A percentile compares a stretch with the other conserved stretches of the same genome.
These are phyloP conservation scores for Pyricularia pennisetigena DNA, from an alignment of 2,329 filamentous ascomycete species.

Conservation along the genomic window DNA sequence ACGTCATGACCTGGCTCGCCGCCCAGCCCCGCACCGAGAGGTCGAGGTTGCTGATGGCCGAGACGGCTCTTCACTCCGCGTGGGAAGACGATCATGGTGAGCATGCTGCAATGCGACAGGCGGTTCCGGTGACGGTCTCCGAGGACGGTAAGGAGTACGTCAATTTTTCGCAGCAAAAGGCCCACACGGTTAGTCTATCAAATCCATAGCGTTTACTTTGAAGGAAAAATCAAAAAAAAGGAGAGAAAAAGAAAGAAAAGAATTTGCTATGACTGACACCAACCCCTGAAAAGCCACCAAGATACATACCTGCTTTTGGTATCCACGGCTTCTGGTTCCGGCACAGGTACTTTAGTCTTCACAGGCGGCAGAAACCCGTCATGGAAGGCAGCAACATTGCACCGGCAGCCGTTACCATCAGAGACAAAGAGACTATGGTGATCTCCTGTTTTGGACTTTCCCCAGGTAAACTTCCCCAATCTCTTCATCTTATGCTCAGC, in stretches of 20 bases:
- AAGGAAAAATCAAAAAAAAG: background rate
- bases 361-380: slow-evolving; percentile 33
- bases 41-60: slow-evolving; percentile 42
- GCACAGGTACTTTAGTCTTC: slow-evolving; percentile 38
- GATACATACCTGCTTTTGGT: slow-evolving; percentile 44
- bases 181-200: slow-evolving; percentile 28
- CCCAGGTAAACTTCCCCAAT: slow-evolving; percentile 11
- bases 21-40: slow-evolving; percentile 39
- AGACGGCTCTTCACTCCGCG: slow-evolving; percentile 42
- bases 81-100: slow-evolving; percentile 47
- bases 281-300: slow-evolving; percentile 25
- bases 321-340: slow-evolving; percentile 44
- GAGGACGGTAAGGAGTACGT: slow-evolving; percentile 33
- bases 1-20: slow-evolving; percentile 50
- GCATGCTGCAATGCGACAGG: slow-evolving; percentile 25
- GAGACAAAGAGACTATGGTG: slow-evolving; percentile 37
- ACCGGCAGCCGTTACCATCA: slow-evolving; percentile 27
- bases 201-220: background rate
- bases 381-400: slow-evolving; percentile 23
- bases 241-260: too few relatives aligned
- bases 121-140: slow-evolving; percentile 24
- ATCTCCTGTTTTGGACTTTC: slow-evolving; percentile 46
- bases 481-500: background rate
- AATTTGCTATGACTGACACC: background rate
- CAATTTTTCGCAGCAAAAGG: slow-evolving; percentile 50